phyloP scores from a whole-genome alignment of 306 rosid species.

The Elaeagnus macrophylla region DNA sequence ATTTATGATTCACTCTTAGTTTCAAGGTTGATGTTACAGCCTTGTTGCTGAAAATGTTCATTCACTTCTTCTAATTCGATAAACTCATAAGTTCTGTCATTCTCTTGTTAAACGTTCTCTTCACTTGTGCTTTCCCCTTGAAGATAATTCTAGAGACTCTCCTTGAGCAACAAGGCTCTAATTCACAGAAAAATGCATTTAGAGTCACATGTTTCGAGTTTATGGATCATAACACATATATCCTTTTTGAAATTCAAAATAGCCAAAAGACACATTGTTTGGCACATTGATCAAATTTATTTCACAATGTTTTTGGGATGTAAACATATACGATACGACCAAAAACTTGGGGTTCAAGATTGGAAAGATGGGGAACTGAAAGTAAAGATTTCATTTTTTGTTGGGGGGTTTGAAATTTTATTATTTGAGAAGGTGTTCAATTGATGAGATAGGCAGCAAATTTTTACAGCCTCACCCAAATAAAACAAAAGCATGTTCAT shows the following conservation, averaged over 20 bases:
- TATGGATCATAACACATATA: conserved; percentile 12
- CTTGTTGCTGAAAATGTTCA: conserved; percentile 1
- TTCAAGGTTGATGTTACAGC: too few relatives aligned
- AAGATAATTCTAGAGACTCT: background rate
- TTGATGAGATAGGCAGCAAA: conserved; percentile 6
- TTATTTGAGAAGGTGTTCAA: background rate
- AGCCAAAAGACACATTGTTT: background rate
- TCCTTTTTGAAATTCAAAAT: background rate
- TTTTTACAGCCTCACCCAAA: conserved; percentile 1
- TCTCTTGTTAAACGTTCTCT: background rate
- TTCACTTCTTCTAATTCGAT: conserved; percentile 2
- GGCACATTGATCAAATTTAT: conserved; percentile 9
- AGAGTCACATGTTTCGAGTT: background rate
- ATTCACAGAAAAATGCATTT: background rate
- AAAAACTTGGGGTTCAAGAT: too few relatives aligned
- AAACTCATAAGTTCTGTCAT: background rate
- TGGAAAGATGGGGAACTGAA: background rate
- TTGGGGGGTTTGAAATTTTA: background rate
- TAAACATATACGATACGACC: too few relatives aligned
- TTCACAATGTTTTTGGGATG: background rate
- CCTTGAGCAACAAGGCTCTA: background rate
- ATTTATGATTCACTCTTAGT: too few relatives aligned
- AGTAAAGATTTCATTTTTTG: background rate
- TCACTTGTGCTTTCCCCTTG: background rate
- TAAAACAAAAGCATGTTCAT: too few relatives aligned